Base-by-base conservation (phyloP, 306 rosid species). In the Trifolium pratense region DNA sequence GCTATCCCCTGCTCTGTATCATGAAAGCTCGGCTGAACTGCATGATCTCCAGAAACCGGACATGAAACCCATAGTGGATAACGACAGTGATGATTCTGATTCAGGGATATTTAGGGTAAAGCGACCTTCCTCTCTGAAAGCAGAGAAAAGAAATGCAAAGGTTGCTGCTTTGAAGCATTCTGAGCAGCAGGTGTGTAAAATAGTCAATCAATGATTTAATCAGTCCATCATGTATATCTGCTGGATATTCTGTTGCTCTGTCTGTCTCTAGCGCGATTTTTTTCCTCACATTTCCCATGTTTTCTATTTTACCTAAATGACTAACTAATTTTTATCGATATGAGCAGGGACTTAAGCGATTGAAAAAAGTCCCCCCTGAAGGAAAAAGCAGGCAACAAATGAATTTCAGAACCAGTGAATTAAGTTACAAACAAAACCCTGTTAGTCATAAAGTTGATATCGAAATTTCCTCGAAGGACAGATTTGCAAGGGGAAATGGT, bases 51-150 rank as follows among this genome's bases (percentile, higher is more conserved):
- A 70, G 51, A 65, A 45, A 81, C 75, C 46, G 25, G 84, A 77
- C 78, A 71, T 57, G 45, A 82, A 74, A 66, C 87, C 83, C 52
- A 13, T 70, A 46, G 79, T 66, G 26, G 87, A 88, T 71, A 81
- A 81, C 1, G 89, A 84, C 64, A 84, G 91, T 78, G 96, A 89
- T 70, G 90, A 85, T 82, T 95, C 97, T 31, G 99, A 95, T 79
- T 81, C 90, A 2, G 93, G 86, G 77, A 87, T 84, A 63, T 95
- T 95, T 80, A 83, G 97, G 84, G 97, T 88, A 74, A 95, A 95
- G 80, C 93, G 99, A n/a, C 95, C 93, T 60, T 81, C 98, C 17
- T 79, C 95, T 36, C 85, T 84, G 79, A 90, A 84, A 87, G 85
- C 88, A 57, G 90, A 88, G 70, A 95, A 77, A 83, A 87, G 88